phyloP scores from a whole-genome alignment of 192 early-diverging fungal species.

The Phycomyces blakesleeanus region DNA sequence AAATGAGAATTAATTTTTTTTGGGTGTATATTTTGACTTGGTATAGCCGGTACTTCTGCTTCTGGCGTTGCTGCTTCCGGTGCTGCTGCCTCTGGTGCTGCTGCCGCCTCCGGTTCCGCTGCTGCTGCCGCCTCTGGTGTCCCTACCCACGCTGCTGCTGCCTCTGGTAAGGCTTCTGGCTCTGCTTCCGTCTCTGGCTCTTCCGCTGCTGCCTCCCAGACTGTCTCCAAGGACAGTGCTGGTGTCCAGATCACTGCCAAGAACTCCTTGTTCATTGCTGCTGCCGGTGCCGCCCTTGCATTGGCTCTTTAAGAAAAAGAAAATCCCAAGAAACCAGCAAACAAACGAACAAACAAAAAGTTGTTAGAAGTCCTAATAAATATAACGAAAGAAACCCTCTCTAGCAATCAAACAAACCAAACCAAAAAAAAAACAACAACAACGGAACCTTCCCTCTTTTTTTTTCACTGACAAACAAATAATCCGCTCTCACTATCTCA shows the following conservation, averaged over 20 bases:
- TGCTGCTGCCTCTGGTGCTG: constrained; percentile 2
- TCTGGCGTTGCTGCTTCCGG: constrained; percentile 3
- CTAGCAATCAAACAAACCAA: too few species aligned
- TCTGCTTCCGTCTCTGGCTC: not conserved
- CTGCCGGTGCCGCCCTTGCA: constrained; percentile 23
- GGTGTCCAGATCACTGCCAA: constrained; percentile 6
- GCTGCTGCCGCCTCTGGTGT: constrained; percentile 6
- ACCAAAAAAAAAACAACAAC: too few species aligned
- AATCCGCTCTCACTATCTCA: too few species aligned
- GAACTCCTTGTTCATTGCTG: constrained; percentile 6
- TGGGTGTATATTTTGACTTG: not conserved
- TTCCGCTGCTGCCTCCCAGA: not conserved
- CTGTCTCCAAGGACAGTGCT: constrained; percentile 2
- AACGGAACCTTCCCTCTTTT: too few species aligned
- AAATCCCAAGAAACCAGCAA: not conserved
- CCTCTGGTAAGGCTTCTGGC: not conserved
- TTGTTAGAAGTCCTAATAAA: not conserved
- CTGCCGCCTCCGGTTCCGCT: constrained; percentile 5
- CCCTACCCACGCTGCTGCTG: not conserved
- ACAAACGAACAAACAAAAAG: not conserved
- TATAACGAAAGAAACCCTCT: too few species aligned
- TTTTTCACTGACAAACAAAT: too few species aligned
- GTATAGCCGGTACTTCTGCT: not conserved
- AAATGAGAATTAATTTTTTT: not conserved
- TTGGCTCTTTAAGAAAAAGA: constrained; percentile 8